phyloP scores from a whole-genome alignment of 768 basidiomycete species.

The Pleurotus giganteus region DNA sequence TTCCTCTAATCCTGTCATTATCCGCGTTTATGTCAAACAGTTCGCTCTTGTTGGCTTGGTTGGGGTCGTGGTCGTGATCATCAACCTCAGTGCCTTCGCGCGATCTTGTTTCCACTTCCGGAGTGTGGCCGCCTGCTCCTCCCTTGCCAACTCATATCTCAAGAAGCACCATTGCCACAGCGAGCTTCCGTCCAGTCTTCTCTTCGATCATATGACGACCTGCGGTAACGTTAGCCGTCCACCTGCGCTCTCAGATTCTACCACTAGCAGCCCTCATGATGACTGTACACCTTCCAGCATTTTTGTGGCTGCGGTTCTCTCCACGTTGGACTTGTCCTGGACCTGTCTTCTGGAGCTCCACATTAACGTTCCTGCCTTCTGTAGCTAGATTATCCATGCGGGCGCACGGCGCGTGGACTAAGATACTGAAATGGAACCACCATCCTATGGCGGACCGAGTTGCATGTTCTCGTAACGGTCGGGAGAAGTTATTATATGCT shows the following conservation, averaged over 20 bases:
- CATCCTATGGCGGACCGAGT: slow-evolving; percentile 1
- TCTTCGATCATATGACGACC: slow-evolving; percentile 8
- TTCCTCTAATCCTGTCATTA: too few relatives aligned
- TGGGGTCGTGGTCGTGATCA: too few relatives aligned
- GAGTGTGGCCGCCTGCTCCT: background rate
- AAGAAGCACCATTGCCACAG: background rate
- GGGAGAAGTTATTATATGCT: background rate
- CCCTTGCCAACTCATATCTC: slow-evolving; percentile 8
- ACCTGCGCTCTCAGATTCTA: background rate
- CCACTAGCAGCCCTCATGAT: background rate
- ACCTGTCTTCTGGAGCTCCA: background rate
- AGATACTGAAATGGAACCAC: background rate
- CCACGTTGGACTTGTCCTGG: background rate
- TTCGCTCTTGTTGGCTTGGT: too few relatives aligned
- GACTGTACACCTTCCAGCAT: background rate
- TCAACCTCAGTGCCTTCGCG: too few relatives aligned
- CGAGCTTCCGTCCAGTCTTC: background rate
- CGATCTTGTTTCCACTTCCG: background rate
- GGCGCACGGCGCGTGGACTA: background rate
- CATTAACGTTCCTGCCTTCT: background rate
- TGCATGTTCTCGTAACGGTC: background rate
- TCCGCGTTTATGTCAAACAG: too few relatives aligned
- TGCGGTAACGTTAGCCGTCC: slow-evolving; percentile 1
- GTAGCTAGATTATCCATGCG: background rate
- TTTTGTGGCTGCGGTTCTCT: background rate